Evolutionary conservation across 352 stramenopile genomes (phyloP), one percentile per base, ranked within the genome.

Genomic region (Phytophthora pistaciae): DNA sequence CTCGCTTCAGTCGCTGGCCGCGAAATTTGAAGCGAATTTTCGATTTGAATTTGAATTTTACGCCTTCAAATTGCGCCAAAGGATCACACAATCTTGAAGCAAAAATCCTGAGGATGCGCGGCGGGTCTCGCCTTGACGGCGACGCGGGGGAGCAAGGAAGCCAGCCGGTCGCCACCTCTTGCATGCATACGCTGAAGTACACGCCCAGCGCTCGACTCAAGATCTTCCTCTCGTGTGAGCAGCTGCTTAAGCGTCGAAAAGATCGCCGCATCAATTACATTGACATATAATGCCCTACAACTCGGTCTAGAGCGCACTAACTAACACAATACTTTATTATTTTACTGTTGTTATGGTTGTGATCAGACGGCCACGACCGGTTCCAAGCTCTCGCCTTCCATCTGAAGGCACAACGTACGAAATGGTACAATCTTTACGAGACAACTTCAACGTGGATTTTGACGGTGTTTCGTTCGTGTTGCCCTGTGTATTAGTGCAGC

Each of bases 201-300:
- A 77, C 76, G 36, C 75, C 79, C 58, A 81, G 70, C 55, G 55
- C 79, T 13, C 70, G 74, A 50, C 80, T 94, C 61, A 87, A 88
- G 78, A 87, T 94, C 66, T 94, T 94, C 48, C 67, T 94, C 6
- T 93, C 85, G 1, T 94, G 87, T 94, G 64, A 18, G 77, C 42
- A 50, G 11, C 16, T 53, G 25, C 31, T 55, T 21, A 7, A 33
- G 40, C 10, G 20, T 38, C 27, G 20, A 58, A 68, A 52, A 66
- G 18, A 66, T 50, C 36, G 14, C 13, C 38, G 38, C 48, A 18
- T 55, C 29, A 13, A 48, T 48, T 1, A 46, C 21, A 42, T 7
- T 40, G 3, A 3, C 29, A 36, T 7, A 36, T 46, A 52, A 33
- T 36, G 18, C 53, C 25, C 14, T 16, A 44, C 27, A 33, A 18